Evolutionary conservation across 345 rosid genomes (phyloP), one percentile per base, ranked within the genome.

Genomic region (Lepidium africanum): DNA sequence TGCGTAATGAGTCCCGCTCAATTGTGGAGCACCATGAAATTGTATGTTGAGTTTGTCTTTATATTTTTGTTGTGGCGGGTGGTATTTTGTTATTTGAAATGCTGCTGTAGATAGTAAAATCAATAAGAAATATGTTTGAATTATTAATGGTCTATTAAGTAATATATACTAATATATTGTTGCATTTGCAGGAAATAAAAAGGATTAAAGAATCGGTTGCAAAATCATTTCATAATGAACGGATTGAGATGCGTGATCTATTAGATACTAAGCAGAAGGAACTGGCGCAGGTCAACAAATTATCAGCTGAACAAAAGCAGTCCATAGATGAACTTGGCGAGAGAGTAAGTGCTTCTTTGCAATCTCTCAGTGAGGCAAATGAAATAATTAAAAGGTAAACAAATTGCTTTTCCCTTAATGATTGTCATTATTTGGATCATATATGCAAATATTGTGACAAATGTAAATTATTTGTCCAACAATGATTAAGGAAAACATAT

Each of bases 281-380:
- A 74, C 71, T 89, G 73, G 65, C 43, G 21, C 89, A 88, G 73
- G 74, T 79, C 65, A 71, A 61, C 69, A 86, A 81, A 85, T 61
- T 79, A 76, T 80, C 80, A 30, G 83, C 88, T 56, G 99, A 94
- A 67, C 94, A 83, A 75, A 88, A 87, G 76, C 91, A 89, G 77
- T 69, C 79, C 69, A 60, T 84, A 37, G 96, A 86, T 81, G 99
- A 88, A 70, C 84, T 94, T 59, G 85, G 79, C 60, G 91, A 85
- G 78, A 87, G 95, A 70, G 84, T 94, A n/a, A 60, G 67, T 72
- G 85, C 91, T 81, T 89, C 92, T 51, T 65, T 76, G 78, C 99
- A 87, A 74, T 91, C 99, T 14, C 85, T 87, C 72, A 64, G 80
- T 30, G 97, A 94, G 83, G 95, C 96, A 76, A 91, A 85, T 84